phyloP scores from a whole-genome alignment of 495 filamentous ascomycete species.

The Neurospora sp. region DNA sequence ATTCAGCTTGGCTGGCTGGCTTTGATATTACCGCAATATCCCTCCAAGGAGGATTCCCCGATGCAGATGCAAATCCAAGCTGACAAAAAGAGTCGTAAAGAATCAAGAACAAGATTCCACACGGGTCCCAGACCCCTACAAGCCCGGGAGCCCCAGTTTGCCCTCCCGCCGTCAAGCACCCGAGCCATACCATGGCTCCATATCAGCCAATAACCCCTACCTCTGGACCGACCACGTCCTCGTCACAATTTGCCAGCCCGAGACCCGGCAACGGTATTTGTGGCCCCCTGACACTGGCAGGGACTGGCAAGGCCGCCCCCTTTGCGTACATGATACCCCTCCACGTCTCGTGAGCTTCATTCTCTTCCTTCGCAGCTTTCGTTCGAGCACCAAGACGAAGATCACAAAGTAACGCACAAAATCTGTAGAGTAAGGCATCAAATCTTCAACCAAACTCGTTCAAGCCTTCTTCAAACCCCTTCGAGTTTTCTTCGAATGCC shows the following conservation, averaged over 20 bases:
- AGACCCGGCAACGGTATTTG: neutral
- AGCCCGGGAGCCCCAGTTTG: neutral
- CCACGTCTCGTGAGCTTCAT: neutral
- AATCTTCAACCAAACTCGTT: neutral
- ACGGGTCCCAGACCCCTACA: neutral
- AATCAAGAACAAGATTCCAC: neutral
- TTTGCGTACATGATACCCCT: neutral
- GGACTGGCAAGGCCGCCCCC: neutral
- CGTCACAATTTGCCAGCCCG: neutral
- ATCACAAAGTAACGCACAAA: neutral
- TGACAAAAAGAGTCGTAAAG: neutral
- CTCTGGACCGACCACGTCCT: neutral
- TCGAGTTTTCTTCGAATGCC: neutral
- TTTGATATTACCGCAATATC: neutral
- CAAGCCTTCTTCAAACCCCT: neutral
- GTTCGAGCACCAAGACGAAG: neutral
- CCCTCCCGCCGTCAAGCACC: neutral
- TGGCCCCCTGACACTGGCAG: neutral
- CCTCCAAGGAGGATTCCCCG: neutral
- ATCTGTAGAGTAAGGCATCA: neutral
- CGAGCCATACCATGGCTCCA: neutral
- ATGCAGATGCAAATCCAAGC: neutral
- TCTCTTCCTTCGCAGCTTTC: neutral
- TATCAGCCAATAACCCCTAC: neutral
- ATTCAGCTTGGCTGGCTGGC: too few relatives aligned